Base-by-base conservation (phyloP, 1,284 basidiomycete species). In the Moesziomyces globuligerus region DNA sequence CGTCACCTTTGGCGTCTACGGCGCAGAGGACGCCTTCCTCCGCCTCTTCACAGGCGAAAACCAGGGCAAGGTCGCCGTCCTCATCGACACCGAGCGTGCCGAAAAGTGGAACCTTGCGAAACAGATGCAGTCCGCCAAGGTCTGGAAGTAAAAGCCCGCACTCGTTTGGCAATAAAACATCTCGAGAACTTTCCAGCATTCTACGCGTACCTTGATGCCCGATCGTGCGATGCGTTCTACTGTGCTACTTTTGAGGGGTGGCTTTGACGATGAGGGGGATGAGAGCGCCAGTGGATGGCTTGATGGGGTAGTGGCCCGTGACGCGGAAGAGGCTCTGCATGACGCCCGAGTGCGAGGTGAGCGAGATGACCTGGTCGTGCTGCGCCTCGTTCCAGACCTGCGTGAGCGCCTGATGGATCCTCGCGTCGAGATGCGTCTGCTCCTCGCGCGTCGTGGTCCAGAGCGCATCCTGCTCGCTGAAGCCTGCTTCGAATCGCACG, bases 251-350 rank as follows among this genome's bases (percentile, higher is more conserved):
- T 20, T 51, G 43, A 13, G 72, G 72, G 17, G 64, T 72, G 20
- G 62, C 72, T 51, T 75, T 75, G 56, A 75, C 46, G 34, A 75
- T 56, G 15, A 75, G 20, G n/a, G 72, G 72, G 29, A 75, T 57
- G 20, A 75, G 18, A 15, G 67, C 64, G 17, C 72, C 67, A 3
- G 67, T 75, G 10, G 53, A 28, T 2, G 72, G 72, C 3, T 39
- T 55, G 57, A 72, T 58, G 10, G 48, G 45, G 47, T 59, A 61
- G 40, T 75, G 72, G 3, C 58, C 51, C 1, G 48, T 45, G 3
- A 66, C 56, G 20, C 58, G 38, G 34, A 72, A 69, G 2, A 75
- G 10, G 34, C 52, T 56, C 61, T 69, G 69, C 72, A 75, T 72
- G 37, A 72, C 72, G 40, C 72, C 72, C 2, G 69, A 72, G 51